Evolutionary conservation across 1,284 basidiomycete genomes (phyloP), one percentile per base, ranked within the genome.

Genomic region (Exobasidium rhododendri): DNA sequence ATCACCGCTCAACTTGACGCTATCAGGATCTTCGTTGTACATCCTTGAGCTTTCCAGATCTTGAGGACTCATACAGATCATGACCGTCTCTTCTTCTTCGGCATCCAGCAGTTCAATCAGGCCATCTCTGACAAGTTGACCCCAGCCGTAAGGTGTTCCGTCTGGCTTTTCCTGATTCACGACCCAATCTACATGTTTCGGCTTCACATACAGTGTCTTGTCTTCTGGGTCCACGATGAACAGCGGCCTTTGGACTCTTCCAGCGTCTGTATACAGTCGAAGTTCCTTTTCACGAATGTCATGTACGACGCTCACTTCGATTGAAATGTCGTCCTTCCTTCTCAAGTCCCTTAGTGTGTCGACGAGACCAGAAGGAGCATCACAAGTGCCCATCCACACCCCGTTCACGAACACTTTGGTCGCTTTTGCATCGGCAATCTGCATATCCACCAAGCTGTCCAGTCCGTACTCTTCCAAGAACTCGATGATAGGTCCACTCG

Each of bases 351-450:
- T 89, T 78, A 99, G 86, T 24, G 94, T 97, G 77, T 89, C 89
- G 67, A 97, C 91, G 58, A 99, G 84, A 71, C 91, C 90, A 52
- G 88, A 88, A 17, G 94, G 91, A 73, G 97, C 91, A 63, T 93
- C 90, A 82, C 97, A 94, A n/a, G 97, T 92, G 69, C 96, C 96
- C 86, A 97, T 92, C 96, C 96, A 98, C 10, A 97, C 93, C 78
- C 96, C 96, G 75, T 99, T 99, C 67, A 99, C 92, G 81, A 99
- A 98, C 43, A 99, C 92, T 82, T 98, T 98, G 35, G 94, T 97
- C 11, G 76, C 71, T 58, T 72, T 69, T 17, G 75, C 68, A 52
- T 72, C 70, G 22, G 72, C 69, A 20, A 69, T 67, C 53, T 71
- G 69, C 68, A 77, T 78, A 52, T 79, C 77, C 20, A 72, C 69